Base-by-base conservation (phyloP, 176 grass and related monocot species). In the Triticum aestivum region DNA sequence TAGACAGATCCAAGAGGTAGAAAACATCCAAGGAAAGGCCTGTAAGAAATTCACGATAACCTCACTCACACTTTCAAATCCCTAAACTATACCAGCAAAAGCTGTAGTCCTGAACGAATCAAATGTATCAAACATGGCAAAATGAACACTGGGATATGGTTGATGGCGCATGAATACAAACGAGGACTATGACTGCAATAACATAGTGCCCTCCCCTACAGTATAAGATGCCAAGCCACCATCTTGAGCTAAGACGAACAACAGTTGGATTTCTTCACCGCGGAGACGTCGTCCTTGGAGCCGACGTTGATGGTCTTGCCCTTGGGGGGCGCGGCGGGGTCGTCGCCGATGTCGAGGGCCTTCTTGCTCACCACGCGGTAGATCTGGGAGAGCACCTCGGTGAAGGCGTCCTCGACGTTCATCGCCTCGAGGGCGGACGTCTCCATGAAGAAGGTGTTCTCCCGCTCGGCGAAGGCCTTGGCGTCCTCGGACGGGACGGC, bases 401-500 rank as follows among this genome's bases (percentile, higher is more conserved):
- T 94, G 87, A 94, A 94, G 59, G 92, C 81, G 17, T 72, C 54
- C 81, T 91, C 87, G 18, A 91, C 92, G 2, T 94, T 94, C 81
- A 82, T 79, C 0, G 92, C 79, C 84, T 94, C 89, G 14, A 94
- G 78, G 44, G 89, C 92, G 0, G 92, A 94, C 2, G 92, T 91
- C 82, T 94, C 92, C 92, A 94, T 89, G 66, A 94, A 94, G 89
- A 83, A 89, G 20, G 89, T 29, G 11, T 38, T 82, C 64, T 94
- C 89, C 44, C 15, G 89, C 87, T 94, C 89, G 1, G 92, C 92
- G 0, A 94, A 94, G 33, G 87, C 77, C 63, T 91, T 91, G 1
- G 89, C 89, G 1, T 91, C 89, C 30, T 91, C 89, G 0, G 70
- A 29, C 0, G 65, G 61, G 21, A 94, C 89, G 1, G 89, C 87